Base-by-base conservation (phyloP, 305 asterid species). In the Fraxinus angustifolia region DNA sequence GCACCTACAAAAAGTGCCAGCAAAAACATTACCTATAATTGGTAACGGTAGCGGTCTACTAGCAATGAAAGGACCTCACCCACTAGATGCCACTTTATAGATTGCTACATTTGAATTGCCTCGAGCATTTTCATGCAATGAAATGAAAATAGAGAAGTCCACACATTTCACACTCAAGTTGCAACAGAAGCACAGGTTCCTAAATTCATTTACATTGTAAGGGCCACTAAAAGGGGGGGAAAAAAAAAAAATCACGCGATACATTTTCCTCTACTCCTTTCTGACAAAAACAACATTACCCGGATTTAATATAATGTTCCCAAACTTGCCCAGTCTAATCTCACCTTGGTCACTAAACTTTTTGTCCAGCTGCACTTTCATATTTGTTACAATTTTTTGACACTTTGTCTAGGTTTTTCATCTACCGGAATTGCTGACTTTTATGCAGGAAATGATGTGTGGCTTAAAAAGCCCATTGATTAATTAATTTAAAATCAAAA, bases 101-200 rank as follows among this genome's bases (percentile, higher is more conserved):
- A 72, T 72, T 6, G 76, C 76, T 72, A 33, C 10, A 16, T 72
- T 33, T 34, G 76, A 72, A 72, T 72, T 34, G 76, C 50, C 76
- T 72, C 28, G 6, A 8, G 76, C 30, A 72, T 72, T 34, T 34
- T 33, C 76, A 72, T n/a, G 76, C 76, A 34, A 34, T 6, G 28
- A 33, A 35, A 35, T 1, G 76, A 34, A 34, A 33, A n/a, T 34
- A 72, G 26, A 16, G 21, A 33, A 72, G 48, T 35, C 48, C 28
- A 34, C 48, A 34, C 1, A 72, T 34, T 72, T 6, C 26, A 35
- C 42, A n/a, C 50, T 16, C 45, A 34, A 72, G 16, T 34, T 72
- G 76, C 48, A 72, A 72, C 48, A 72, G 11, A 72, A 72, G 50
- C 48, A 72, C 11, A 8, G 40, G 76, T 17, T 67, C 34, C 38